Conservation (phyloP, 805 yeast species). For the Kuraishia cidri region DNA sequence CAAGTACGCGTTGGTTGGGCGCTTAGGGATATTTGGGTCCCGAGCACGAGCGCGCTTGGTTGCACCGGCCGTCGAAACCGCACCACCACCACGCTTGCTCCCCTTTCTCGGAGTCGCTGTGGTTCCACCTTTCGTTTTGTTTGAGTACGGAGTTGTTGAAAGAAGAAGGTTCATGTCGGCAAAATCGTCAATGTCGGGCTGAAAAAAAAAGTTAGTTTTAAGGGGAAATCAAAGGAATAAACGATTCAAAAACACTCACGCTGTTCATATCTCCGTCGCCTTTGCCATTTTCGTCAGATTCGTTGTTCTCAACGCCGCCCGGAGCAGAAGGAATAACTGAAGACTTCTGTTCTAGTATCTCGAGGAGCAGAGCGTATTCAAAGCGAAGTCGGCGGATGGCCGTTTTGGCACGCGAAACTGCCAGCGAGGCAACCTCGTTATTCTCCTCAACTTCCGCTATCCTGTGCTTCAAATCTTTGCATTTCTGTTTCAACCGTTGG, state of each 20-base stretch:
- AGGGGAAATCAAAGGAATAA: too few relatives aligned
- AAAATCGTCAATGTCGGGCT: conserved; percentile 1
- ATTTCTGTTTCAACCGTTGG: conserved; percentile 59
- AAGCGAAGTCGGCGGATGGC: conserved; percentile 72
- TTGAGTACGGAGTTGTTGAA: conserved; percentile 13
- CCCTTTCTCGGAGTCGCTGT: too few relatives aligned
- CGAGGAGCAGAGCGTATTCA: conserved; percentile 75
- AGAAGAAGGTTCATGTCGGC: conserved; percentile 16
- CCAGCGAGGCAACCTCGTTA: conserved; percentile 68
- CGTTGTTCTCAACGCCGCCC: too few relatives aligned
- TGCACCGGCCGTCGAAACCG: conserved; percentile 21
- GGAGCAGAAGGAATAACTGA: too few relatives aligned
- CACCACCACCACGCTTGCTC: not conserved
- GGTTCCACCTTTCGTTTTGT: conserved; percentile 7
- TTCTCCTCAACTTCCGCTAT: conserved; percentile 66
- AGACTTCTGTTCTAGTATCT: conserved; percentile 56
- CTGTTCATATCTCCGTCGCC: not conserved
- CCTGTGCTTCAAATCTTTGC: conserved; percentile 61
- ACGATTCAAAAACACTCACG: not conserved
- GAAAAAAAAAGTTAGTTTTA: too few relatives aligned
- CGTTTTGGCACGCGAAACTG: conserved; percentile 68
- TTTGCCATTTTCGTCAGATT: not conserved
- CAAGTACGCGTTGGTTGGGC: conserved; percentile 86
- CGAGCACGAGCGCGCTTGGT: too few relatives aligned
- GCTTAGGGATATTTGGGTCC: conserved; percentile 80